Conservation (phyloP, 1,284 basidiomycete species). For the Coriolopsis trogii region DNA sequence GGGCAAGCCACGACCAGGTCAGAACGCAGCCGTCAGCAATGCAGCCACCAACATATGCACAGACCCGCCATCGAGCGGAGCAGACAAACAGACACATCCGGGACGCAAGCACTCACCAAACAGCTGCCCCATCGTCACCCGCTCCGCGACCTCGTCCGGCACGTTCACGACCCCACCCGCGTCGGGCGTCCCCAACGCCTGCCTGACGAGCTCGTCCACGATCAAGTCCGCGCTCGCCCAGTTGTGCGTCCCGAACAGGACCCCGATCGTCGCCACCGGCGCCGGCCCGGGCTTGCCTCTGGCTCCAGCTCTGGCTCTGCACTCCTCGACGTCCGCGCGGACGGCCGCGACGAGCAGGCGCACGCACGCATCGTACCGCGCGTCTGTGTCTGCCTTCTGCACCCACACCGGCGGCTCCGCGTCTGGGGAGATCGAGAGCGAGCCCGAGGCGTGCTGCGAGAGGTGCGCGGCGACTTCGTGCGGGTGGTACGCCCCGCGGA, state of each 20-base stretch:
- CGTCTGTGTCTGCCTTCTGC: constrained; percentile 78
- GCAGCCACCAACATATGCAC: no score
- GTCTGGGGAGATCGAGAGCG: constrained; percentile 57
- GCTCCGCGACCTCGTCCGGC: constrained; percentile 59
- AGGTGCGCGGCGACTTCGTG: constrained; percentile 66
- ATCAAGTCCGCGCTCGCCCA: constrained; percentile 66
- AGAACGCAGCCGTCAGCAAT: no score
- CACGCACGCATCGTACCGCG: constrained; percentile 76
- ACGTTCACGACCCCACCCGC: constrained; percentile 40
- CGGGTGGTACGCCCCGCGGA: constrained; percentile 91
- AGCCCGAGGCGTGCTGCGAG: constrained; percentile 23
- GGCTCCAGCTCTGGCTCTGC: not conserved
- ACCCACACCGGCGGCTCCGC: constrained; percentile 67
- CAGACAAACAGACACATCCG: no score
- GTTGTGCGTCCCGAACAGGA: constrained; percentile 90
- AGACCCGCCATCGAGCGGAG: not conserved
- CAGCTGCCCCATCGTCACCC: constrained; percentile 81
- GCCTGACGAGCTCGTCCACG: constrained; percentile 59
- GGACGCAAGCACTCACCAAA: constrained; percentile 69
- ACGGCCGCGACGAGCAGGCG: constrained; percentile 65
- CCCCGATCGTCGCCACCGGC: constrained; percentile 57
- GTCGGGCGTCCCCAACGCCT: constrained; percentile 52
- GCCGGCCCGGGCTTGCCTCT: no score
- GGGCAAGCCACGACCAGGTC: no score
- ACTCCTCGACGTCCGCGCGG: constrained; percentile 42